These are phyloP conservation scores for Dictyostelium discoideum DNA, from an alignment of 78 protist species.

Conservation along the genomic window DNA sequence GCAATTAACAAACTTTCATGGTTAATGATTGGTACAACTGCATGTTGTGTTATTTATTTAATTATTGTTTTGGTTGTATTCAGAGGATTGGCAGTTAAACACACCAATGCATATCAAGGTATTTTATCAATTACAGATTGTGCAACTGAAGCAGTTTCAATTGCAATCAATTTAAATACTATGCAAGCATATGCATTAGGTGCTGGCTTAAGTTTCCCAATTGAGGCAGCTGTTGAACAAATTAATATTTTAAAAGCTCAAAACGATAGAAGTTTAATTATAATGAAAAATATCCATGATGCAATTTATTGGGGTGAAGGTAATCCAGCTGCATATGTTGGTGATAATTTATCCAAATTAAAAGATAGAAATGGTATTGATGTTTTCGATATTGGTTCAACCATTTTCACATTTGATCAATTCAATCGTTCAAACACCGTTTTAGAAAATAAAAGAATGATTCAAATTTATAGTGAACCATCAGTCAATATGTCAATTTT, in stretches of 20 bases:
- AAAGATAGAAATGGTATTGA: constrained; percentile 13
- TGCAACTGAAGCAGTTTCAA: constrained; percentile 13
- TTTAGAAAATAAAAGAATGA: not conserved
- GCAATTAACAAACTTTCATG: constrained; percentile 31
- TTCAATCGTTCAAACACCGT: constrained; percentile 51
- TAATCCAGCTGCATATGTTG: constrained; percentile 24
- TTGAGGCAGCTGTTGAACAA: not conserved
- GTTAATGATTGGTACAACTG: constrained; percentile 32
- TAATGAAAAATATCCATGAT: constrained; percentile 38
- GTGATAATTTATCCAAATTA: not conserved
- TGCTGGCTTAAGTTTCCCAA: not conserved
- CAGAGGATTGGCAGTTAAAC: constrained; percentile 11
- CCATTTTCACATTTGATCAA: not conserved
- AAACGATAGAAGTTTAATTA: not conserved
- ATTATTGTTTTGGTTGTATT: constrained; percentile 26
- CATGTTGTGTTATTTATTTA: not conserved
- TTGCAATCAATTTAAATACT: constrained; percentile 7
- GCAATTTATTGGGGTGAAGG: constrained; percentile 39
- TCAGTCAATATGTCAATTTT: not conserved
- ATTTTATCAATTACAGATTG: constrained; percentile 37
- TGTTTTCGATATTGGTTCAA: constrained; percentile 18
- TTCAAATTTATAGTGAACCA: constrained; percentile 20
- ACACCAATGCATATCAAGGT: constrained; percentile 47
- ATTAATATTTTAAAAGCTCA: not conserved
- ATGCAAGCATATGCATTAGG: not conserved